phyloP scores from a whole-genome alignment of 352 stramenopile species.

The Globisporangium spinosum region DNA sequence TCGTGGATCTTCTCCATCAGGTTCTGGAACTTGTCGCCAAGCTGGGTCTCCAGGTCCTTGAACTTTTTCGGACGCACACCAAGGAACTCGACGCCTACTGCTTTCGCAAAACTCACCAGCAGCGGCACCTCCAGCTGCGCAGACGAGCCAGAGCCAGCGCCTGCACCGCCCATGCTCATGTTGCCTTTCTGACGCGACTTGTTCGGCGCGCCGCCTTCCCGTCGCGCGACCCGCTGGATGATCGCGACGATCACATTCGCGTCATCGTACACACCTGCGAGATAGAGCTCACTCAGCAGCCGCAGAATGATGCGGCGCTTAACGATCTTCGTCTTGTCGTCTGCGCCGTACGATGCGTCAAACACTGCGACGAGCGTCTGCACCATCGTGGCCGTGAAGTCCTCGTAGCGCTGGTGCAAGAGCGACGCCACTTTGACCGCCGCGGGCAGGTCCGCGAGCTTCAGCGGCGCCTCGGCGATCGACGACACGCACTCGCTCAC shows the following conservation, averaged over 20 bases:
- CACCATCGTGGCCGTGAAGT: constrained; percentile 74
- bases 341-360: constrained; percentile 48
- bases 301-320: constrained; percentile 73
- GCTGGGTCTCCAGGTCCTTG: constrained; percentile 46
- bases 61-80: constrained; percentile 63
- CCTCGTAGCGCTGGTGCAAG: constrained; percentile 91
- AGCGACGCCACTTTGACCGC: constrained; percentile 83
- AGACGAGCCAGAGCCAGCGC: constrained; percentile 15
- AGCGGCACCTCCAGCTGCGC: constrained; percentile 89
- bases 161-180: constrained; percentile 23
- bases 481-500: constrained; percentile 92
- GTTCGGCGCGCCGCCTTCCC: constrained; percentile 42
- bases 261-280: constrained; percentile 76
- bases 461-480: constrained; percentile 85
- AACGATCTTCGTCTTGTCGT: constrained; percentile 76
- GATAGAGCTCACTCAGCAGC: constrained; percentile 80
- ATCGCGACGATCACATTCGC: constrained; percentile 76
- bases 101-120: constrained; percentile 93
- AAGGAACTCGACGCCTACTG: constrained; percentile 88
- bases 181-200: constrained; percentile 37
- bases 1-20: constrained; percentile 36
- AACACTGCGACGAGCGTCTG: constrained; percentile 52
- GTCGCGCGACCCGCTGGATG: constrained; percentile 64
- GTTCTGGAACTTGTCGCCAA: constrained; percentile 31
- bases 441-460: constrained; percentile 81